Evolutionary conservation across 441 rosid species (phyloP).

Genomic region (Manihot esculenta): DNA sequence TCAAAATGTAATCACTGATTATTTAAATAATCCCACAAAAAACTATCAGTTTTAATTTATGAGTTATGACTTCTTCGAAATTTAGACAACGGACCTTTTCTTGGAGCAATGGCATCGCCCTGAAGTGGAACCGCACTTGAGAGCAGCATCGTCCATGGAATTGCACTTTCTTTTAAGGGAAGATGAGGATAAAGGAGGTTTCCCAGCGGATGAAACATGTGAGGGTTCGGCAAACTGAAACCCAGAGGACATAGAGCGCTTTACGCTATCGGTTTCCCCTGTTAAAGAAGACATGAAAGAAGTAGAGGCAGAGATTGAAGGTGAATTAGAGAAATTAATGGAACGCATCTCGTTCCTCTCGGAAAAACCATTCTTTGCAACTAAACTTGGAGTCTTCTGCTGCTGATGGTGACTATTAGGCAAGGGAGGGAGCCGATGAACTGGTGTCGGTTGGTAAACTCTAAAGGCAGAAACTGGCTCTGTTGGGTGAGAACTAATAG

Average conservation of each 20-base stretch:
- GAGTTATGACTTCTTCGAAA: too few species aligned
- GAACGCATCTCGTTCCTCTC: conserved; percentile 47
- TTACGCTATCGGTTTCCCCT: too few species aligned
- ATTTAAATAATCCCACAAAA: not conserved
- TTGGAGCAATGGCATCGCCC: conserved; percentile 86
- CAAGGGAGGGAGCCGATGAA: conserved; percentile 70
- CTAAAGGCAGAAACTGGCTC: conserved; percentile 60
- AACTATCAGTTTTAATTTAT: not conserved
- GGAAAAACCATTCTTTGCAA: conserved; percentile 25
- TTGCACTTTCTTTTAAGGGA: conserved; percentile 61
- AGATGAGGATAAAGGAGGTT: conserved; percentile 72
- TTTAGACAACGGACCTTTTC: conserved; percentile 50
- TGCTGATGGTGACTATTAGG: conserved; percentile 45
- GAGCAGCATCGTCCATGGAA: conserved; percentile 51
- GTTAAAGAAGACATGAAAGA: too few species aligned
- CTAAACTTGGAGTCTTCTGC: conserved; percentile 26
- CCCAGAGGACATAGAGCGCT: too few species aligned
- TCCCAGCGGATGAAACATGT: conserved; percentile 42
- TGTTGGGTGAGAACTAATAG: conserved; percentile 25
- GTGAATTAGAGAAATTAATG: conserved; percentile 56
- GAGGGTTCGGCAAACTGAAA: too few species aligned
- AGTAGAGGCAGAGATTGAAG: conserved; percentile 11
- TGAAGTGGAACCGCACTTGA: conserved; percentile 53
- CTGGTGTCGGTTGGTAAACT: conserved; percentile 62
- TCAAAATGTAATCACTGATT: not conserved